A percentile compares a stretch with the other conserved stretches of the same genome.
Conservation (phyloP, 2,329 filamentous ascomycete genomes). For the Macrophomina phaseolina region DNA sequence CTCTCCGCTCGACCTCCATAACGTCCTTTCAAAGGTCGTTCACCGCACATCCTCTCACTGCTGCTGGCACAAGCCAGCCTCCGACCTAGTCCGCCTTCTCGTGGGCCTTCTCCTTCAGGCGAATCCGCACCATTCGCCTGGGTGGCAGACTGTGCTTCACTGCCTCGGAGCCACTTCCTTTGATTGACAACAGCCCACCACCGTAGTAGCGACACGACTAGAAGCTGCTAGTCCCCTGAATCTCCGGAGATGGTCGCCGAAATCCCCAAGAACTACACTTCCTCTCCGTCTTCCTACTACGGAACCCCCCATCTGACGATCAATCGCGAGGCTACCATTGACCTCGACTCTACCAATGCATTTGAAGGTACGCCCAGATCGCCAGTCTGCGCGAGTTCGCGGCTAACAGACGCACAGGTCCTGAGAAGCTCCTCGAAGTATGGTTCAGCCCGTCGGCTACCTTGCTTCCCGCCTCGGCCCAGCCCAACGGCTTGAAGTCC, state of each 20-base stretch:
- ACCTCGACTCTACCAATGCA: slow-evolving; percentile 92
- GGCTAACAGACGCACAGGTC: slow-evolving; percentile 60
- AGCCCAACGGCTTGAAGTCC: slow-evolving; percentile 80
- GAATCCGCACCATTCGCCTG: slow-evolving; percentile 92
- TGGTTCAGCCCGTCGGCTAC: slow-evolving; percentile 89
- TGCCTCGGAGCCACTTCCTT: slow-evolving; percentile 35
- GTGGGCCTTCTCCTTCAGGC: slow-evolving; percentile 98
- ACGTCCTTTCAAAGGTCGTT: slow-evolving; percentile 74
- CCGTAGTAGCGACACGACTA: slow-evolving; percentile 13
- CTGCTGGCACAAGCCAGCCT: slow-evolving; percentile 89
- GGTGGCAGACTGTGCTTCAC: slow-evolving; percentile 97
- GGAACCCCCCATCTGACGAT: slow-evolving; percentile 91
- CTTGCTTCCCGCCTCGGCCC: slow-evolving; percentile 71
- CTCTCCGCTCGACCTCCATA: slow-evolving; percentile 90
- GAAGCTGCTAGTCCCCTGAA: slow-evolving; percentile 10
- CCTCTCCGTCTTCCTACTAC: slow-evolving; percentile 76
- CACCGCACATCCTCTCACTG: slow-evolving; percentile 55
- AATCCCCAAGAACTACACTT: slow-evolving; percentile 80
- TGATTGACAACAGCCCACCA: background rate
- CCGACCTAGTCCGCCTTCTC: slow-evolving; percentile 58
- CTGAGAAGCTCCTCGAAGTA: slow-evolving; percentile 97
- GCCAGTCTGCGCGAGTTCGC: background rate
- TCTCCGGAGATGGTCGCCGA: slow-evolving; percentile 79
- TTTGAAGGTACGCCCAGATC: slow-evolving; percentile 77
- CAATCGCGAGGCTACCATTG: slow-evolving; percentile 91